Conservation (phyloP, 257 asterid species). For the Solanum boliviense region DNA sequence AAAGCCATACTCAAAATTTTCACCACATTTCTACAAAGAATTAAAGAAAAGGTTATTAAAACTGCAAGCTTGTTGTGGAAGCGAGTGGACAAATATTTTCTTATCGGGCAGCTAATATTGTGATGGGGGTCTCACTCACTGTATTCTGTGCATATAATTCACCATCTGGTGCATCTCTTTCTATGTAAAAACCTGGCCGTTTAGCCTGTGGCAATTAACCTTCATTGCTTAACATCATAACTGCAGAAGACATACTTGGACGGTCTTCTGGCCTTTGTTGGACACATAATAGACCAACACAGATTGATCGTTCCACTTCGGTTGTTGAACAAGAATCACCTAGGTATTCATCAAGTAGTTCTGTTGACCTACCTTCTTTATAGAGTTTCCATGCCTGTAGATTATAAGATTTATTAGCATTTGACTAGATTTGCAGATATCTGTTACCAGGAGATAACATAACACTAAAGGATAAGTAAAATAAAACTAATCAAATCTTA, state of each 20-base stretch:
- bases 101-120: background rate
- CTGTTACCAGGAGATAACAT: background rate
- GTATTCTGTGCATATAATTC: background rate
- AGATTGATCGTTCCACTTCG: slow-evolving; percentile 17
- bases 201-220: slow-evolving; percentile 14
- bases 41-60: background rate
- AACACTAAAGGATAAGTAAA: background rate
- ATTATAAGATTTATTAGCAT: background rate
- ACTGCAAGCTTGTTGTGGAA: background rate
- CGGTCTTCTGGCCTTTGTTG: slow-evolving; percentile 23
- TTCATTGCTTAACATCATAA: slow-evolving; percentile 22
- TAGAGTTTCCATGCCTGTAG: slow-evolving; percentile 26
- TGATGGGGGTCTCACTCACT: background rate
- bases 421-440: background rate
- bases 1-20: background rate
- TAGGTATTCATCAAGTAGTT: slow-evolving; percentile 11
- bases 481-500: background rate
- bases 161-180: background rate
- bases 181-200: slow-evolving; percentile 23
- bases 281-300: slow-evolving; percentile 25
- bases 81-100: background rate
- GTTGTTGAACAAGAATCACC: background rate
- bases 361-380: slow-evolving; percentile 11
- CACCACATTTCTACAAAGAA: background rate
- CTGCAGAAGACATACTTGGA: slow-evolving; percentile 24